phyloP scores from a whole-genome alignment of 345 rosid species.

The Syzygium aqueum region DNA sequence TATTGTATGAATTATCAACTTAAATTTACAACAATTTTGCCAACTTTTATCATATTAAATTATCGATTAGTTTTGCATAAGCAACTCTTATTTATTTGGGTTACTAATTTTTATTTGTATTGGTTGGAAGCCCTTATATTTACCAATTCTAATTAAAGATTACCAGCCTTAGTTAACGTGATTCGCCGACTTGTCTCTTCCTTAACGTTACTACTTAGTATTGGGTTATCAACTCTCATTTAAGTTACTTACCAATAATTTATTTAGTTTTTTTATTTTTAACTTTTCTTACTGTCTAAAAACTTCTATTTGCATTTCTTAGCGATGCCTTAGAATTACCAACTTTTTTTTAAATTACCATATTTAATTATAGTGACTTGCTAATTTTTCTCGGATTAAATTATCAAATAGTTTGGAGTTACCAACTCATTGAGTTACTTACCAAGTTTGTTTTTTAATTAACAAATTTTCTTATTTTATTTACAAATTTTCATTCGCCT shows the following conservation, averaged over 20 bases:
- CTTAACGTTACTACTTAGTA: neutral
- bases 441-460: neutral
- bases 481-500: neutral
- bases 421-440: neutral
- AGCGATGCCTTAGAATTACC: no score
- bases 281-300: neutral
- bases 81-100: neutral
- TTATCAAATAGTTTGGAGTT: no score
- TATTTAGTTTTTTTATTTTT: no score
- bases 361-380: no score
- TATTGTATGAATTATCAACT: neutral
- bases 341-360: neutral
- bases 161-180: neutral
- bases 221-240: neutral
- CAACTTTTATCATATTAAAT: no score
- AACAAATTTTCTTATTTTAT: no score
- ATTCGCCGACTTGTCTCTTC: neutral
- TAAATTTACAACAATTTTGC: no score
- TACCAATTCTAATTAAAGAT: neutral
- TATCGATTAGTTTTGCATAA: accelerated
- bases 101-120: no score
- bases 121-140: no score
- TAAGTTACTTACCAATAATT: neutral
- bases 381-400: neutral
- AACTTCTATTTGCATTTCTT: neutral